Base-by-base conservation (phyloP, 306 rosid genomes). In the Abrus precatorius region DNA sequence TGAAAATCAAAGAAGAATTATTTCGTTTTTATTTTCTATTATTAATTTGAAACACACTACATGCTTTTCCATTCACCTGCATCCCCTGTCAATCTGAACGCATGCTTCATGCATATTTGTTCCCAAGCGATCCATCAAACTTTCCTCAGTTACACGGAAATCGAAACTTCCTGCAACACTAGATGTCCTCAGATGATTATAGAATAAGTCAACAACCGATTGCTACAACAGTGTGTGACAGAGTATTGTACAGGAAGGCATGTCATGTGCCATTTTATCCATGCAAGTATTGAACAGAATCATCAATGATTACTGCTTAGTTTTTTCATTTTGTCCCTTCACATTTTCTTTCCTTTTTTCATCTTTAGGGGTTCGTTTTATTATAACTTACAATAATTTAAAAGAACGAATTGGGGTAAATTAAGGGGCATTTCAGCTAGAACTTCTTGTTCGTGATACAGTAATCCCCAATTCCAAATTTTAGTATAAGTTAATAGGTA, bases 31-130 rank as follows among this genome's bases (percentile, higher is more conserved):
- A 63, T 36, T 33, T 63, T 63, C 53, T 12, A 49, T 48, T 32
- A 61, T n/a, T 57, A 20, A 41, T 56, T 38, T 13, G 44, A 61
- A 56, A 80, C 20, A 69, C 9, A 34, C 72, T 57, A 20, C n/a
- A 33, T 12, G 40, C 41, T 45, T 70, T 50, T 61, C n/a, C 10
- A 5, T 75, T 72, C 76, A 92, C 98, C 88, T 88, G 93, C 91
- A 92, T 61, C 83, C 88, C 59, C 84, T 86, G 86, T 88, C 90
- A 68, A 92, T 91, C 81, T 84, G 87, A 82, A 89, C 92, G 76
- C 93, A 91, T 56, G 91, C 84, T 70, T 89, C 86, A 75, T 88
- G 91, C 90, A 89, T 87, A 80, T 88, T 89, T 65, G 86, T 94
- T 60, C 74, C 78, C 65, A 89, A 60, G 67, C 89, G 89, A 33